These are phyloP conservation scores for Beverwykella pulmonaria DNA, from an alignment of 495 filamentous ascomycete species.

Conservation along the genomic window DNA sequence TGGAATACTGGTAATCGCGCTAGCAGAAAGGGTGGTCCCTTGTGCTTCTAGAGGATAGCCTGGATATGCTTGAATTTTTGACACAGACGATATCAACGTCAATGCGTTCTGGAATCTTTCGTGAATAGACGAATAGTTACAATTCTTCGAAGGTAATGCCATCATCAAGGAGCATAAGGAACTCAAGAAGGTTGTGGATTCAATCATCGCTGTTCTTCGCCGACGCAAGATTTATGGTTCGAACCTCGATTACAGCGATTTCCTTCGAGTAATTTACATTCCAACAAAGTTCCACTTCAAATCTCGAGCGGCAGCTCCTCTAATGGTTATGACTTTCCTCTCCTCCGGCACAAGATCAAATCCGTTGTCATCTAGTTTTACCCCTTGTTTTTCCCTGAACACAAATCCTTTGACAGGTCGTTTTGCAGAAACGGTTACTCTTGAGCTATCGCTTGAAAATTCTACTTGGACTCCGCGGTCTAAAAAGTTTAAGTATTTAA, in stretches of 20 bases:
- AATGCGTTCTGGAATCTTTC: background rate
- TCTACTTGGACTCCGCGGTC: slow-evolving; percentile 17
- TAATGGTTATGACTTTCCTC: slow-evolving; percentile 1
- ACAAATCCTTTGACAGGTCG: slow-evolving; percentile 36
- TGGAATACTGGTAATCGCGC: too few relatives aligned
- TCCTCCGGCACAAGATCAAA: slow-evolving; percentile 34
- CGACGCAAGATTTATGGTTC: background rate
- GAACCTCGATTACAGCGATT: background rate
- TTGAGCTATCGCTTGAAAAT: slow-evolving; percentile 1
- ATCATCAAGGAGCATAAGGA: background rate
- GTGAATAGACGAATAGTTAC: background rate
- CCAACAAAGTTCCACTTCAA: slow-evolving; percentile 22
- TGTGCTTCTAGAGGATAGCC: background rate
- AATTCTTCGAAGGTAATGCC: background rate
- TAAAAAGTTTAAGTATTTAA: slow-evolving; percentile 26
- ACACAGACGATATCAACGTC: too few relatives aligned
- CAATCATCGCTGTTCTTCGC: background rate
- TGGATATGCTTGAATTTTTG: background rate
- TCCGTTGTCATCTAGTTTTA: slow-evolving; percentile 28
- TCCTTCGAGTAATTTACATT: background rate
- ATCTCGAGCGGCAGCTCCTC: background rate
- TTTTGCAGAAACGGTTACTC: background rate
- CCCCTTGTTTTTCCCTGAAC: slow-evolving; percentile 25
- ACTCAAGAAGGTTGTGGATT: background rate
- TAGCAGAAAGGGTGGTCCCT: too few relatives aligned